Conservation (phyloP, 495 filamentous ascomycete genomes). For the Penicillium dipodomyicola region DNA sequence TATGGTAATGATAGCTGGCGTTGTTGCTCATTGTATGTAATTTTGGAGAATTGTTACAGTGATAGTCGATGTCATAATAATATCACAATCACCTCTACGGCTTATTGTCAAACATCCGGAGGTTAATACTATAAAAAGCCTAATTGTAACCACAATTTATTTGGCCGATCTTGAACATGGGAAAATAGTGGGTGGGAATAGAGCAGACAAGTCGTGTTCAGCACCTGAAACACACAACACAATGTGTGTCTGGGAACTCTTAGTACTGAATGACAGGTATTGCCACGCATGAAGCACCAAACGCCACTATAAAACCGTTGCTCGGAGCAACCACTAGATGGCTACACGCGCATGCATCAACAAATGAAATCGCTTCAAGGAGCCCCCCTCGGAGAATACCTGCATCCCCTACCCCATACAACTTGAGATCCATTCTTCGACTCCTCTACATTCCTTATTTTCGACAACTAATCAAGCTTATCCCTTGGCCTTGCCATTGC, state of each 20-base stretch:
- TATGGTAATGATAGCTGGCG: background rate
- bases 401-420: constrained; percentile 31
- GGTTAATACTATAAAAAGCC: background rate
- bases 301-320: constrained; percentile 29
- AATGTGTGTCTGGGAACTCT: background rate
- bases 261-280: background rate
- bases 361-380: constrained; percentile 34
- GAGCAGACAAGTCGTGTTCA: background rate
- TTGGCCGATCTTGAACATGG: constrained; percentile 3
- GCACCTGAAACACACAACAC: background rate
- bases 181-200: background rate
- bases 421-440: constrained; percentile 30
- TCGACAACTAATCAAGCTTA: constrained; percentile 17
- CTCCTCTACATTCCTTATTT: constrained; percentile 22
- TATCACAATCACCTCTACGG: background rate
- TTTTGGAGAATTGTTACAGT: background rate
- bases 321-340: constrained; percentile 38
- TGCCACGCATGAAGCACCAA: constrained; percentile 14
- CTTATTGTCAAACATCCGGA: background rate
- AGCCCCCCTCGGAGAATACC: constrained; percentile 32
- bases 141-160: background rate
- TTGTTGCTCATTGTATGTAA: background rate
- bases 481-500: constrained; percentile 20
- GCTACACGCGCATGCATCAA: constrained; percentile 36
- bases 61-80: background rate